Evolutionary conservation across 2,329 filamentous ascomycete genomes (phyloP), one percentile per base, ranked within the genome.

Genomic region (Trichoderma sp.): DNA sequence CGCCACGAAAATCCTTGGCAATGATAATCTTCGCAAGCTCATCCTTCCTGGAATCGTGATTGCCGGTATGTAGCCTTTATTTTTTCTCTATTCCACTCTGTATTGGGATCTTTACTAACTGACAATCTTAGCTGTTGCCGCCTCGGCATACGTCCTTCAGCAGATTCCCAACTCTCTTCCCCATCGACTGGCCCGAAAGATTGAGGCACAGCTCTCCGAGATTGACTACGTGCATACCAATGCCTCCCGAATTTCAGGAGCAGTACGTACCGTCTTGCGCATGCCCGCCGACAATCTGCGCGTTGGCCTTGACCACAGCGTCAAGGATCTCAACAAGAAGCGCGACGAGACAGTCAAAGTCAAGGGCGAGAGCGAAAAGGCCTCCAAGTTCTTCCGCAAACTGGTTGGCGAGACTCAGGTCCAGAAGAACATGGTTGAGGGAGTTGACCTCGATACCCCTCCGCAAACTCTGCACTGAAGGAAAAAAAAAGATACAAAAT

Each of bases 221-320:
- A 89, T 97, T 76, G 96, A 99, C 82, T 99, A 98, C 77, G 92
- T 96, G 1, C 96, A 99, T 80, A 82, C 88, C 73, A 99, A 99
- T 82, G 89, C 94, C 56, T 85, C 87, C 21, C 92, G 96, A 66
- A 96, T 99, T 76, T 91, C 92, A 27, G 86, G 88, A 31, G 92
- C 96, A 67, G 93, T 97, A 53, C 92, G 95, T 73, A 93, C 94
- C 77, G 93, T 97, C 10, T 88, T 99, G 49, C 92, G 93, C 70
- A 89, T 92, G 75, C 96, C 96, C 0, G 92, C 94, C 1, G 92
- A 95, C 76, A 94, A 93, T 75, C 87, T 99, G 8, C 91, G 94
- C 66, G 89, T 93, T 55, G 90, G 91, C 64, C 87, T 99, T 35
- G 91, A 96, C 75, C 90, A 92, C 66, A 93, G 90, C 33, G 91